Percentiles rank a stretch among this genome's conserved stretches.
Conservation (phyloP, 331 rosid species). For the Prunus yedoensis region DNA sequence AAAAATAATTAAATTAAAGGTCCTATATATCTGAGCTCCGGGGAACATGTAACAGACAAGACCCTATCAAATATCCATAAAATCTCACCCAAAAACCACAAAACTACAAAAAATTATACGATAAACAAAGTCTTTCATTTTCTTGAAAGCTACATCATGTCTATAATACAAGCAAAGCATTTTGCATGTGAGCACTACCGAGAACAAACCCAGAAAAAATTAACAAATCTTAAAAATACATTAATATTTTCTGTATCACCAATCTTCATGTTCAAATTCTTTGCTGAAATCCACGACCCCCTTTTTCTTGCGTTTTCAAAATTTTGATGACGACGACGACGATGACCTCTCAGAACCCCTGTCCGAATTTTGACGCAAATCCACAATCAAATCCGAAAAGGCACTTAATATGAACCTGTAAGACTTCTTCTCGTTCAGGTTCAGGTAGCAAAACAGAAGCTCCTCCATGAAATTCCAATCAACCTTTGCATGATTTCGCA, state of each 20-base stretch:
- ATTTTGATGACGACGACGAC: conserved; percentile 8
- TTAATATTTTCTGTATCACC: conserved; percentile 8
- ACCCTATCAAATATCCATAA: conserved; percentile 25
- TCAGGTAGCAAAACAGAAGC: conserved; percentile 58
- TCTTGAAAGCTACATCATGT: conserved; percentile 22
- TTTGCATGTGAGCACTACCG: conserved; percentile 31
- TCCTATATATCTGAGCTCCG: neutral
- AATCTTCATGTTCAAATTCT: neutral
- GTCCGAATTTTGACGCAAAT: conserved; percentile 37
- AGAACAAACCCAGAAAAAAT: conserved; percentile 13
- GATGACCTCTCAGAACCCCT: conserved; percentile 23
- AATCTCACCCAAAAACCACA: conserved; percentile 31
- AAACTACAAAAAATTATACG: conserved; percentile 26
- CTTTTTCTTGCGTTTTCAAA: conserved; percentile 33
- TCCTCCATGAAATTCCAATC: conserved; percentile 91
- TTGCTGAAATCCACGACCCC: conserved; percentile 13
- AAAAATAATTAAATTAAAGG: neutral
- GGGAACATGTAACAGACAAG: conserved; percentile 40
- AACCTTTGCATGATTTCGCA: conserved; percentile 37
- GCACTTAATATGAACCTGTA: conserved; percentile 63
- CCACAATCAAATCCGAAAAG: conserved; percentile 55
- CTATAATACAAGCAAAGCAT: conserved; percentile 20
- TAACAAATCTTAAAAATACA: neutral
- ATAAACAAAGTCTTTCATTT: conserved; percentile 26
- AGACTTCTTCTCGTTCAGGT: conserved; percentile 60